Evolutionary conservation across 441 rosid species (phyloP).

Genomic region (Arabidopsis lyrata): DNA sequence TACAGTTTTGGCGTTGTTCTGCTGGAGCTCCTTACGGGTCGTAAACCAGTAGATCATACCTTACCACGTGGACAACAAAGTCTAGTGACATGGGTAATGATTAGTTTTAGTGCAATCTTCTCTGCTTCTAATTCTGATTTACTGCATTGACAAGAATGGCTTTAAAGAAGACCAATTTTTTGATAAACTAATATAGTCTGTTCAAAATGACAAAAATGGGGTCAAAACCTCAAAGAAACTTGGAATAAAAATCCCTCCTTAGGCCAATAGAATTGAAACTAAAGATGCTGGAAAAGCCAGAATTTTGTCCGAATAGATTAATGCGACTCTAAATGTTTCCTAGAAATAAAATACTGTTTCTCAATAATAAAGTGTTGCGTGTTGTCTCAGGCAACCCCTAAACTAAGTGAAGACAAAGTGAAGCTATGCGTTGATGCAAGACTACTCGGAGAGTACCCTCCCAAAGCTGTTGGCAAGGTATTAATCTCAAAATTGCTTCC

Average conservation of each 20-base stretch:
- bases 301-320: neutral
- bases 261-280: neutral
- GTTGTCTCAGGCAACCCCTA: slow-evolving; percentile 64
- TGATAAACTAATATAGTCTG: neutral
- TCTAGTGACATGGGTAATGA: slow-evolving; percentile 69
- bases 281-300: neutral
- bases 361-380: slow-evolving; percentile 22
- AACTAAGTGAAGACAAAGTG: slow-evolving; percentile 72
- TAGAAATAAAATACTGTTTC: neutral
- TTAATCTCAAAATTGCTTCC: slow-evolving; percentile 1
- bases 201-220: neutral
- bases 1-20: slow-evolving; percentile 71
- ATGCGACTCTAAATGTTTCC: neutral
- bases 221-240: neutral
- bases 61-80: slow-evolving; percentile 72
- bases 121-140: slow-evolving; percentile 16
- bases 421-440: slow-evolving; percentile 64
- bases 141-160: neutral
- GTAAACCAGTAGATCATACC: slow-evolving; percentile 70
- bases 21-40: slow-evolving; percentile 69
- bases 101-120: neutral
- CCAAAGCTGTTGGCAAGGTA: slow-evolving; percentile 74
- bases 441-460: slow-evolving; percentile 63
- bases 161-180: neutral
- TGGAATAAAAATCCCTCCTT: neutral